Conservation (phyloP, 1,284 basidiomycete species). For the Volvariella volvacea region DNA sequence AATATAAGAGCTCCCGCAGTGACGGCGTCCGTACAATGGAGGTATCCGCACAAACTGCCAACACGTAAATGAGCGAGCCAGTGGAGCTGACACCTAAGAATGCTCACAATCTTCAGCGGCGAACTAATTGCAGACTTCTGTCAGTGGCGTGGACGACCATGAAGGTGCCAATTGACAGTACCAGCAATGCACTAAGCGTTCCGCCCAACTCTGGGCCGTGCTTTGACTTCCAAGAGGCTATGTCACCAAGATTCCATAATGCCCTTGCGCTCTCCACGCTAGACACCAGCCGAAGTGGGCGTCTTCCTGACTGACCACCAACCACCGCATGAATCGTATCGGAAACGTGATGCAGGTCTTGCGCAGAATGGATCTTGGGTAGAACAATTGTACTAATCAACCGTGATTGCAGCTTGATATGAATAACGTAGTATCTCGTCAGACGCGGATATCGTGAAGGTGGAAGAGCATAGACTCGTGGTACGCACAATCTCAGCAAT, state of each 20-base stretch:
- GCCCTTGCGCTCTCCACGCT: slow-evolving; percentile 77
- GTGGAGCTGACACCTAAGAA: slow-evolving; percentile 1
- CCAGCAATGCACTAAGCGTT: slow-evolving; percentile 46
- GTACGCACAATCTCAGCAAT: slow-evolving; percentile 55
- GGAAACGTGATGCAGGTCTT: slow-evolving; percentile 62
- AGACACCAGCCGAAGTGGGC: slow-evolving; percentile 45
- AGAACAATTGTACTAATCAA: slow-evolving; percentile 61
- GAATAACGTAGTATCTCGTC: slow-evolving; percentile 1
- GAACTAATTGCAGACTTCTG: slow-evolving; percentile 45
- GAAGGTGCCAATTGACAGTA: slow-evolving; percentile 25
- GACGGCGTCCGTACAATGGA: slow-evolving; percentile 75
- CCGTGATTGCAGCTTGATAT: slow-evolving; percentile 33
- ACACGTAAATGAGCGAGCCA: slow-evolving; percentile 2
- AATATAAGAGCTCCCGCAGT: slow-evolving; percentile 75
- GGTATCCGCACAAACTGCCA: slow-evolving; percentile 85
- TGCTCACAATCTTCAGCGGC: slow-evolving; percentile 83
- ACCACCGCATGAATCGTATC: slow-evolving; percentile 19
- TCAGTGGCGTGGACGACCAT: slow-evolving; percentile 5
- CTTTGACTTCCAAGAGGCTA: slow-evolving; percentile 56
- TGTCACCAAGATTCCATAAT: slow-evolving; percentile 52
- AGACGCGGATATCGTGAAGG: neutral
- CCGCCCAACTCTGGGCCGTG: slow-evolving; percentile 41
- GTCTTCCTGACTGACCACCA: neutral
- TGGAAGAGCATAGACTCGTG: neutral
- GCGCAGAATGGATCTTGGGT: slow-evolving; percentile 71